These are phyloP conservation scores for Calonectria pteridis DNA, from an alignment of 2,329 filamentous ascomycete species.

Conservation along the genomic window DNA sequence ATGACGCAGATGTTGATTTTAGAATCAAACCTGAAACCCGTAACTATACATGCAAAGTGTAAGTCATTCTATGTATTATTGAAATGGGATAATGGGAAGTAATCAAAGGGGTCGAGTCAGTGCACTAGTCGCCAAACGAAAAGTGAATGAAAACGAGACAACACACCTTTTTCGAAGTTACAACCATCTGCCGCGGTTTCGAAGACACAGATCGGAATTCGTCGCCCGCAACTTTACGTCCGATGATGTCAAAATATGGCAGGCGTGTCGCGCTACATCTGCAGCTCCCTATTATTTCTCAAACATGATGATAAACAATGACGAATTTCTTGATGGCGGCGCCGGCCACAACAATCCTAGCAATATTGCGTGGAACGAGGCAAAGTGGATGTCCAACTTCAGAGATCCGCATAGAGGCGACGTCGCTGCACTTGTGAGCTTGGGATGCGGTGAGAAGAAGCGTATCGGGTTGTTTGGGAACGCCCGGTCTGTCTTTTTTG, in stretches of 20 bases:
- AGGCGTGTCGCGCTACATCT: background rate
- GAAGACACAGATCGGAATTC: background rate
- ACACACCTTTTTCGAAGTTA: slow-evolving; percentile 7
- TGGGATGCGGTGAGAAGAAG: background rate
- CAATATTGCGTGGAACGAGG: slow-evolving; percentile 4
- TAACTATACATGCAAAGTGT: slow-evolving; percentile 1
- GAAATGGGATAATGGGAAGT: background rate
- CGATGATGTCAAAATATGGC: background rate
- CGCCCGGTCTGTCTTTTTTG: no score
- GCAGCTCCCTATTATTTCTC: background rate
- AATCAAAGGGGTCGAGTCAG: background rate
- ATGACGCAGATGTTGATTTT: background rate
- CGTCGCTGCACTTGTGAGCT: background rate
- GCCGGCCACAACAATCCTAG: background rate
- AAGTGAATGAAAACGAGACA: background rate
- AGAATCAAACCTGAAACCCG: background rate
- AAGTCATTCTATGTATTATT: background rate
- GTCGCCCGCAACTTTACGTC: background rate
- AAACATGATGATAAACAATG: background rate
- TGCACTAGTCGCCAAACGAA: background rate
- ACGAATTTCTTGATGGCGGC: background rate
- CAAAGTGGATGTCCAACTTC: slow-evolving; percentile 4
- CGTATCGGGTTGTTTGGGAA: background rate
- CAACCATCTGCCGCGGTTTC: background rate
- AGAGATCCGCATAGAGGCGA: background rate